Evolutionary conservation across 768 basidiomycete genomes (phyloP), one percentile per base, ranked within the genome.

Genomic region (Russula vinacea): DNA sequence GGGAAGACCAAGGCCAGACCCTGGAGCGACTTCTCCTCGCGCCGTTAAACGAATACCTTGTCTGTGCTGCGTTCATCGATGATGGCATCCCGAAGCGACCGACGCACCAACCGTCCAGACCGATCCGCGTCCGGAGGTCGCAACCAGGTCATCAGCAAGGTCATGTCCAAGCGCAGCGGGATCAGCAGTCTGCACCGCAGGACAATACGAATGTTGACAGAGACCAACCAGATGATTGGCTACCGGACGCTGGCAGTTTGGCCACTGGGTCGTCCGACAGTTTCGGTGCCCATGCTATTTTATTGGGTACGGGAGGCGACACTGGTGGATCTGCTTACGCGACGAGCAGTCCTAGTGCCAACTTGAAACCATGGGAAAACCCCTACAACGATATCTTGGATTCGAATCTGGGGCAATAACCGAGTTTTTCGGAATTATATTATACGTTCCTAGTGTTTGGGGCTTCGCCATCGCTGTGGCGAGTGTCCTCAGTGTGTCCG

Each of bases 21-120:
- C 9, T 26, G 24, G 32, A 14, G n/a, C 5, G 65, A 40, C 52
- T 65, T 52, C 51, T 62, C 52, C 45, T 68, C 22, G 32, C 45
- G 37, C 59, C 64, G 11, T n/a, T 60, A 24, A 32, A 32, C 5
- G 17, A 44, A 16, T n/a, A 32, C 33, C 29, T 62, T 1, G 44
- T 65, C 37, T 64, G 56, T 14, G 42, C 5, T 29, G 29, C 40
- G 26, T 55, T 65, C 32, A 53, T 57, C 0, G n/a, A 55, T 6
- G 58, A 50, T 13, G 64, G 51, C 13, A 55, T 65, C 13, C n/a
- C 57, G 16, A 44, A 56, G 32, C 19, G 55, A 14, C 52, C 56
- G 4, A 56, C 37, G 19, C 11, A 19, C 16, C 40, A 32, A 17
- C 40, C 9, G 49, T 37, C n/a, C 11, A 24, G 40, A 14, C 26